phyloP scores from a whole-genome alignment of 2,329 filamentous ascomycete species.

The Achaetomium macrosporum region DNA sequence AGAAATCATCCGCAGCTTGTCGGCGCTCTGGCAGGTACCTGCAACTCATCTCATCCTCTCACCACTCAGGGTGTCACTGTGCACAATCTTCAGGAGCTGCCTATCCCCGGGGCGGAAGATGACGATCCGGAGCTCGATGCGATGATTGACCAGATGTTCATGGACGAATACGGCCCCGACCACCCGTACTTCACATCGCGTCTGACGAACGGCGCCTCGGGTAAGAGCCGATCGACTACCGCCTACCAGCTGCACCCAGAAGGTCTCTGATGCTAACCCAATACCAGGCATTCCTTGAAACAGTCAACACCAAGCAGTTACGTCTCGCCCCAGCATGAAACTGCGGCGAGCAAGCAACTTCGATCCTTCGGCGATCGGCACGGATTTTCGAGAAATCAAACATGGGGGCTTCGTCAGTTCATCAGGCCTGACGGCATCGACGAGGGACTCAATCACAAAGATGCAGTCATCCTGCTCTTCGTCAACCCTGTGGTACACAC shows the following conservation, averaged over 20 bases:
- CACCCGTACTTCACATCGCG: neutral
- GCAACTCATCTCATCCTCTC: constrained; percentile 4
- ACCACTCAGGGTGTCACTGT: constrained; percentile 8
- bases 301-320: too few relatives aligned
- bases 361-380: neutral
- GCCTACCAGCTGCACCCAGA: neutral
- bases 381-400: neutral
- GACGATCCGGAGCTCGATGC: constrained; percentile 11
- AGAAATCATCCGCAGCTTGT: constrained; percentile 14
- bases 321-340: too few relatives aligned
- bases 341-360: neutral
- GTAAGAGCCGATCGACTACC: neutral
- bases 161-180: neutral
- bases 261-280: neutral
- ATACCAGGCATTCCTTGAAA: neutral
- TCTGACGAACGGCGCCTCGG: constrained; percentile 1
- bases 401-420: too few relatives aligned
- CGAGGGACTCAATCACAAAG: too few relatives aligned
- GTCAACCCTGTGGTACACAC: neutral
- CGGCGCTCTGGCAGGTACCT: constrained; percentile 13
- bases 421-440: too few relatives aligned
- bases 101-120: neutral
- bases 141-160: constrained; percentile 9
- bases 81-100: neutral
- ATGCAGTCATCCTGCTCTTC: neutral